Evolutionary conservation across 192 early-diverging fungal species (phyloP).

Genomic region (Spizellomyces sp.): DNA sequence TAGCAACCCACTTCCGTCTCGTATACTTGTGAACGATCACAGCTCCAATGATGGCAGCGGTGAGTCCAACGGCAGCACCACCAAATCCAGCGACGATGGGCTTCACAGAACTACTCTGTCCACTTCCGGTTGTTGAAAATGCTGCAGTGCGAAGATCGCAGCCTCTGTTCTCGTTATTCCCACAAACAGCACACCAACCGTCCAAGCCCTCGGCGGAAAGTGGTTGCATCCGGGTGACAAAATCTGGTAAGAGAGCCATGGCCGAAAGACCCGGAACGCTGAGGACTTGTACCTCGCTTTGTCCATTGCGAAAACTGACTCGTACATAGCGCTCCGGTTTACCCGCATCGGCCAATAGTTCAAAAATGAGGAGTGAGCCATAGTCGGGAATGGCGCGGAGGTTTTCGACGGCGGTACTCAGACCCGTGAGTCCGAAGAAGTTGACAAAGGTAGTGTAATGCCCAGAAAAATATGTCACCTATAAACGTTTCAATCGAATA

Average conservation of each 20-base stretch:
- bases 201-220: background rate
- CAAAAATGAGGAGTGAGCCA: constrained; percentile 31
- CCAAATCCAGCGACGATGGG: no score
- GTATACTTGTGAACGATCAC: no score
- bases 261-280: background rate
- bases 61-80: no score
- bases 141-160: background rate
- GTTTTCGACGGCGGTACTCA: background rate
- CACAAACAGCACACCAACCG: constrained; percentile 28
- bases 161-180: constrained; percentile 15
- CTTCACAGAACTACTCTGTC: no score
- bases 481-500: background rate
- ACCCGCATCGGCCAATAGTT: constrained; percentile 6
- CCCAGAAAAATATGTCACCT: constrained; percentile 29
- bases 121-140: no score
- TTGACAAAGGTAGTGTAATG: constrained; percentile 32
- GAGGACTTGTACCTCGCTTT: background rate
- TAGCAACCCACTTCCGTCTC: no score
- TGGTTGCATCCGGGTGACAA: background rate
- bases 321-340: background rate
- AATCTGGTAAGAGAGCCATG: background rate
- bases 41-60: no score
- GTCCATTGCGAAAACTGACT: constrained; percentile 7
- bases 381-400: constrained; percentile 27
- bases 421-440: constrained; percentile 30